Conservation (phyloP, 2,329 filamentous ascomycete species). For the Botrytis paeoniae region DNA sequence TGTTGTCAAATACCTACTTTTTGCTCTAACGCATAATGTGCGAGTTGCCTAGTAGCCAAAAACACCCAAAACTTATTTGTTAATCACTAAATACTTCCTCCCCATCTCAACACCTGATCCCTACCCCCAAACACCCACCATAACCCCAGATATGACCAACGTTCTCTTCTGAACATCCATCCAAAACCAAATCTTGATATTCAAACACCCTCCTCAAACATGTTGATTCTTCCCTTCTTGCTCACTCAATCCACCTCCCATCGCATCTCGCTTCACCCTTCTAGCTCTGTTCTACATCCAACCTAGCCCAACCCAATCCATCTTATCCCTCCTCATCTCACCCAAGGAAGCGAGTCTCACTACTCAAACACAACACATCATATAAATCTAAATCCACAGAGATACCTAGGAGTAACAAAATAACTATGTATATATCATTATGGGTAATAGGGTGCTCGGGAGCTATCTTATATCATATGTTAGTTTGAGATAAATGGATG, state of each 20-base stretch:
- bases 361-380: neutral
- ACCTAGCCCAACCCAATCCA: neutral
- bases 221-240: neutral
- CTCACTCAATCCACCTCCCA: neutral
- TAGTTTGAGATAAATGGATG: no score
- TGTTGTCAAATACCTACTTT: neutral
- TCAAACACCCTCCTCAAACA: neutral
- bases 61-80: neutral
- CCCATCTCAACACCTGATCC: neutral
- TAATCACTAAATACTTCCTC: neutral
- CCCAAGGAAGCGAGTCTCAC: no score
- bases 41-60: no score
- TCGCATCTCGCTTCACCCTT: neutral
- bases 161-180: neutral
- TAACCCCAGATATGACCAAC: neutral
- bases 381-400: neutral
- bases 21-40: neutral
- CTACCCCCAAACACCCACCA: neutral
- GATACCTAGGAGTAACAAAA: no score
- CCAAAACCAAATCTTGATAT: neutral
- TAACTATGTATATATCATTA: no score
- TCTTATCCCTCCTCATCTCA: neutral
- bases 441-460: accelerated
- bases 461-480: no score
- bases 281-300: neutral